A percentile compares a stretch with the other conserved stretches of the same genome.
These are phyloP conservation scores for Thelonectria rubi DNA, from an alignment of 2,329 filamentous ascomycete genomes.

Conservation along the genomic window DNA sequence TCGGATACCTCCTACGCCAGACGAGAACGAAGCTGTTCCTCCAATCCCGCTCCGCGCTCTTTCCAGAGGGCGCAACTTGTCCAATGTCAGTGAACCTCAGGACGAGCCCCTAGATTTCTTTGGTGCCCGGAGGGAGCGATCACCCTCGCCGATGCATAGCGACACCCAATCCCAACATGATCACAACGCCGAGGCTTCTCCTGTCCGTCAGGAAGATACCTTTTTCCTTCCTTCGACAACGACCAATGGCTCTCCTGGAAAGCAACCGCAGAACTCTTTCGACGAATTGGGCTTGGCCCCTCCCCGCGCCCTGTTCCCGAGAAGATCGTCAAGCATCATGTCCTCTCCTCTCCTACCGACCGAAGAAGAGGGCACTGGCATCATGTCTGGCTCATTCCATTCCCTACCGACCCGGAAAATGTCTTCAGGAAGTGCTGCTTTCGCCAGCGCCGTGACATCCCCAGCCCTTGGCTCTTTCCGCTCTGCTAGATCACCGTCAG, in stretches of 20 bases:
- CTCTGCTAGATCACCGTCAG: slow-evolving; percentile 75
- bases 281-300: slow-evolving; percentile 63
- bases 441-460: slow-evolving; percentile 58
- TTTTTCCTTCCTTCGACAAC: slow-evolving; percentile 49
- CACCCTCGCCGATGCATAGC: slow-evolving; percentile 62
- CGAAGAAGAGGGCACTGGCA: slow-evolving; percentile 72
- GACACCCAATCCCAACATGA: slow-evolving; percentile 46
- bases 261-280: slow-evolving; percentile 55
- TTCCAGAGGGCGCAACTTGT: slow-evolving; percentile 52
- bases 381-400: slow-evolving; percentile 62
- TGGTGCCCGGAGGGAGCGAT: slow-evolving; percentile 66
- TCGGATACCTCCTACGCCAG: slow-evolving; percentile 62
- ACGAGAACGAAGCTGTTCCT: slow-evolving; percentile 54
- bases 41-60: slow-evolving; percentile 54
- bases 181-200: slow-evolving; percentile 42
- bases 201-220: slow-evolving; percentile 46
- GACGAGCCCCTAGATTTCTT: slow-evolving; percentile 56
- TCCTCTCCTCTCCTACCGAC: slow-evolving; percentile 72
- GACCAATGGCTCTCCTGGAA: slow-evolving; percentile 55
- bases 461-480: slow-evolving; percentile 69
- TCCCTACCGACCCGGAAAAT: slow-evolving; percentile 80
- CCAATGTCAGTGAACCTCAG: slow-evolving; percentile 51
- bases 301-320: slow-evolving; percentile 59
- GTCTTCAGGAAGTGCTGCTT: slow-evolving; percentile 72
- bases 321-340: slow-evolving; percentile 67